These are phyloP conservation scores for Adiantum capillusveneris DNA, from an alignment of 75 land plant species.

Conservation along the genomic window DNA sequence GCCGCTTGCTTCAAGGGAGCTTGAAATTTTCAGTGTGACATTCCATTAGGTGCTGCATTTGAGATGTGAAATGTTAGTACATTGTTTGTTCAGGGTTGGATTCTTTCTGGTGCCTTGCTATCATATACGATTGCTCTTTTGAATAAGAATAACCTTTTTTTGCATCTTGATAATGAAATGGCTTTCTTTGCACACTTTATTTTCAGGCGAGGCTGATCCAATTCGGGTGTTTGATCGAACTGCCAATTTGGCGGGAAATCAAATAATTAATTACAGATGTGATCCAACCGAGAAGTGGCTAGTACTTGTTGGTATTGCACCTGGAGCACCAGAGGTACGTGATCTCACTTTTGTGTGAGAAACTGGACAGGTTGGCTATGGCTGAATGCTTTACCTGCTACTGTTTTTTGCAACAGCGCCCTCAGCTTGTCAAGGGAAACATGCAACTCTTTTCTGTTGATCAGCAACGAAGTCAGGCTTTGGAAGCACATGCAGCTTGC, in stretches of 20 bases:
- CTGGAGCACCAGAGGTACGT: conserved; percentile 90
- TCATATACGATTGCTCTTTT: too few species aligned
- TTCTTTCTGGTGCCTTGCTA: too few species aligned
- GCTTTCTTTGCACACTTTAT: too few species aligned
- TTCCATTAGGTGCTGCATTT: too few species aligned
- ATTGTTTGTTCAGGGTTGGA: too few species aligned
- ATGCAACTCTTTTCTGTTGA: conserved; percentile 99
- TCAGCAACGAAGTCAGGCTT: conserved; percentile 94
- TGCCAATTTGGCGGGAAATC: conserved; percentile 82
- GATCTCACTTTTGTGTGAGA: not conserved
- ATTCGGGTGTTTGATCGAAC: conserved; percentile 93
- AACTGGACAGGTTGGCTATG: not conserved
- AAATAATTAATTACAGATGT: conserved; percentile 92
- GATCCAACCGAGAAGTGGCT: conserved; percentile 98
- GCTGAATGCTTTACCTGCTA: too few species aligned
- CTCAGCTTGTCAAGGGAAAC: conserved; percentile 95
- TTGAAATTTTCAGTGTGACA: too few species aligned
- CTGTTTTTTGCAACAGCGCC: conserved; percentile 44
- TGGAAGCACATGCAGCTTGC: conserved; percentile 98
- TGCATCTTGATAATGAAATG: too few species aligned
- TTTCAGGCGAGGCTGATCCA: conserved; percentile 96
- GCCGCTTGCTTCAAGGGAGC: too few species aligned
- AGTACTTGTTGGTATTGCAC: conserved; percentile 95
- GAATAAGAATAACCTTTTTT: too few species aligned
- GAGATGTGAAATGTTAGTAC: too few species aligned